Base-by-base conservation (phyloP, 805 yeast genomes). In the Zygotorulaspora sp. region DNA sequence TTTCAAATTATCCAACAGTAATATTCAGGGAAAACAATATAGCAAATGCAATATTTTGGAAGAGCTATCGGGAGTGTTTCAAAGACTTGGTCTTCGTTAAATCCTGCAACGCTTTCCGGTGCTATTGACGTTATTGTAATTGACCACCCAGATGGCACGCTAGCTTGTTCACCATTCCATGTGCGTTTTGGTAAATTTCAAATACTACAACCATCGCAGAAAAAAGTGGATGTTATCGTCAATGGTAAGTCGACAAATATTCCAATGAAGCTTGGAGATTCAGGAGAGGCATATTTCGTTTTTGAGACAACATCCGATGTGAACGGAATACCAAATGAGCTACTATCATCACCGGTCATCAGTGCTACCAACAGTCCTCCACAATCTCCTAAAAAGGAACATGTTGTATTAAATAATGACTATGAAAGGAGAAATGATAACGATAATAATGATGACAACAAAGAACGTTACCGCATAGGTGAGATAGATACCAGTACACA, bases 1-100 rank as follows among this genome's bases (percentile, higher is more conserved):
- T n/a, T n/a, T n/a, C n/a, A n/a, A n/a, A n/a, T n/a, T n/a, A n/a
- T n/a, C n/a, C n/a, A n/a, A n/a, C n/a, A n/a, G n/a, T n/a, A n/a
- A n/a, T n/a, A n/a, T n/a, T n/a, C n/a, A n/a, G n/a, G n/a, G n/a
- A n/a, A n/a, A n/a, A n/a, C n/a, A n/a, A n/a, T n/a, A n/a, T n/a
- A n/a, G n/a, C n/a, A n/a, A n/a, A 90, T 90, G 97, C 97, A 90
- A 64, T 90, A 88, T 79, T 92, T 90, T 47, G 97, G 96, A 12
- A 75, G 95, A 57, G 97, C 96, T 13, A 80, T 94, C 43, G 97
- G 87, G 21, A 83, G 95, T 24, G 95, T 92, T 6, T 89, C 96
- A 41, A 88, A 88, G 61, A 92, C 96, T 34, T 90, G 97, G 97
- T 87, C 88, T 48, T 86, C 97, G 18, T 78, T 92, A 49, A 92